phyloP scores from a whole-genome alignment of 352 stramenopile species.

The Stramenopiles sp. region DNA sequence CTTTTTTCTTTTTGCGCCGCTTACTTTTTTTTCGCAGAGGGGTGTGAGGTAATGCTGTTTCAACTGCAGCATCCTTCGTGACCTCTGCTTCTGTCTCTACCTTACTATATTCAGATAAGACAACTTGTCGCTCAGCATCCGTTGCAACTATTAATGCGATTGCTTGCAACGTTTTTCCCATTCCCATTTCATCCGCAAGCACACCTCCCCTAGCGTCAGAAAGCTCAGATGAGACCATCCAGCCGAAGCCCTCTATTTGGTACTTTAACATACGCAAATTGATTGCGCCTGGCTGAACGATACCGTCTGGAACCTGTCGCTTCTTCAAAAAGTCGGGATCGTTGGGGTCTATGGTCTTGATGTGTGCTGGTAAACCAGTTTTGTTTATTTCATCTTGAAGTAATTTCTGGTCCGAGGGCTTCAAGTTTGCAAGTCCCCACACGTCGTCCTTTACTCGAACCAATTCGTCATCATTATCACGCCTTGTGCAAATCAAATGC shows the following conservation, averaged over 20 bases:
- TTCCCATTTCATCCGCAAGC: slow-evolving; percentile 93
- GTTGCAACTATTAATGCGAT: slow-evolving; percentile 77
- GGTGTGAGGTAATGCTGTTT: not conserved
- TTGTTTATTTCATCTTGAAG: slow-evolving; percentile 1
- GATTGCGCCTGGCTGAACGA: slow-evolving; percentile 37
- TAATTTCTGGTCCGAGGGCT: not conserved
- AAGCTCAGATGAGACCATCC: slow-evolving; percentile 78
- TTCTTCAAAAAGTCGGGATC: slow-evolving; percentile 14
- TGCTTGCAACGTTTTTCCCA: slow-evolving; percentile 90
- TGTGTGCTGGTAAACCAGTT: not conserved
- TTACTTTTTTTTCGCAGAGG: not conserved
- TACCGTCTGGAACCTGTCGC: not conserved
- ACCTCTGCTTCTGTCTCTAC: slow-evolving; percentile 49
- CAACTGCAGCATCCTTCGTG: not conserved
- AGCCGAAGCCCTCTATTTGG: slow-evolving; percentile 86
- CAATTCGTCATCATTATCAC: not conserved
- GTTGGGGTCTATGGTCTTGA: slow-evolving; percentile 5
- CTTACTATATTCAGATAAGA: slow-evolving; percentile 94
- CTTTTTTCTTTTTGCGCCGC: not conserved
- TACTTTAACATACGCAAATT: slow-evolving; percentile 86
- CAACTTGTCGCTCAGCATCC: slow-evolving; percentile 82
- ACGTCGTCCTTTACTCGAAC: slow-evolving; percentile 7
- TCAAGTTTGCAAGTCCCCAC: not conserved
- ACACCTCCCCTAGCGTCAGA: slow-evolving; percentile 73
- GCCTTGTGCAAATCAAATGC: not conserved